Conservation (phyloP, 2,329 filamentous ascomycete species). For the Verticillium klebahnii region DNA sequence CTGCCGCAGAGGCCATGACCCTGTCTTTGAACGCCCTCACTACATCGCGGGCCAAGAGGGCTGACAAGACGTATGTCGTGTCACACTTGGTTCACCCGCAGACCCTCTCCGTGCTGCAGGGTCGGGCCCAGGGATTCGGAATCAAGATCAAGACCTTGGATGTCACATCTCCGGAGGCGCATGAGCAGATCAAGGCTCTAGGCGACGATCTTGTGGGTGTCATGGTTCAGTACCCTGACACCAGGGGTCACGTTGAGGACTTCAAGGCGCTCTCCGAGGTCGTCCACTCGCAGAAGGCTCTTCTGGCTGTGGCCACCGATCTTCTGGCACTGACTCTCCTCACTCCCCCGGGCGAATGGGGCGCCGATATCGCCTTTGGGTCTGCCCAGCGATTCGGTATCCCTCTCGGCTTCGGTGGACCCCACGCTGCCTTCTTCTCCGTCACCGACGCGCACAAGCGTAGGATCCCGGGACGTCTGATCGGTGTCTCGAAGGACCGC, state of each 20-base stretch:
- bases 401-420: slow-evolving; percentile 85
- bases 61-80: slow-evolving; percentile 78
- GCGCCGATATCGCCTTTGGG: slow-evolving; percentile 91
- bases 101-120: slow-evolving; percentile 77
- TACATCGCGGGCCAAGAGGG: slow-evolving; percentile 64
- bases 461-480: slow-evolving; percentile 85
- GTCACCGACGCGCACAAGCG: slow-evolving; percentile 88
- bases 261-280: slow-evolving; percentile 69
- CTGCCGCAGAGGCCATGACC: slow-evolving; percentile 93
- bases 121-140: slow-evolving; percentile 86
- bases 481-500: slow-evolving; percentile 89
- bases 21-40: slow-evolving; percentile 77
- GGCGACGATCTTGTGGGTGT: slow-evolving; percentile 84
- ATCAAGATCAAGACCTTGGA: slow-evolving; percentile 74
- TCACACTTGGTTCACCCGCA: slow-evolving; percentile 79
- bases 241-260: slow-evolving; percentile 73
- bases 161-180: slow-evolving; percentile 57
- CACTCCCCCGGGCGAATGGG: slow-evolving; percentile 88
- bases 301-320: slow-evolving; percentile 86
- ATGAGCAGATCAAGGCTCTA: slow-evolving; percentile 64
- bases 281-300: slow-evolving; percentile 72
- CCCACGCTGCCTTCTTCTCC: slow-evolving; percentile 96
- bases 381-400: slow-evolving; percentile 90
- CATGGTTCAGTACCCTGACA: slow-evolving; percentile 93
- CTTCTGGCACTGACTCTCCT: slow-evolving; percentile 81